Conservation (phyloP, 371 early-diverging fungal genomes). For the Lichtheimia ramosa region DNA sequence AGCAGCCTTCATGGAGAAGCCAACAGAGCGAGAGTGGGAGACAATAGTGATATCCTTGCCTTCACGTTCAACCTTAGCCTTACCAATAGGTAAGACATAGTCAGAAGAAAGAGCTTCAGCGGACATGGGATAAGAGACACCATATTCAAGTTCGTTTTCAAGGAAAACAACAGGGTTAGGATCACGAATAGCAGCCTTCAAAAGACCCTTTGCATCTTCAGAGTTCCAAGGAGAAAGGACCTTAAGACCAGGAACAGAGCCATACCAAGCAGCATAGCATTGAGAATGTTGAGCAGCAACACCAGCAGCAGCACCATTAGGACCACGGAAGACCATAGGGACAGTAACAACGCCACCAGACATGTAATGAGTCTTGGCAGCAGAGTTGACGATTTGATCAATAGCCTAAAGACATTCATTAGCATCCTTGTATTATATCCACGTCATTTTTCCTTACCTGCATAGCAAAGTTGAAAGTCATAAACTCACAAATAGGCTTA, state of each 20-base stretch:
- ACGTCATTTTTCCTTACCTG: constrained; percentile 66
- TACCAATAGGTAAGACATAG: constrained; percentile 93
- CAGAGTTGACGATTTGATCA: constrained; percentile 99
- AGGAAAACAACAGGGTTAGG: constrained; percentile 98
- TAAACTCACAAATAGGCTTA: constrained; percentile 99
- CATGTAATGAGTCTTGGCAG: constrained; percentile 99
- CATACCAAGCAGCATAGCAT: constrained; percentile 98
- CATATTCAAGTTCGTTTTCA: constrained; percentile 99
- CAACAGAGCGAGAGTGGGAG: constrained; percentile 93
- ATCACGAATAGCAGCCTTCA: constrained; percentile 97
- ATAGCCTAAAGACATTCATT: constrained; percentile 74
- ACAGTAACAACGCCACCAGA: constrained; percentile 89
- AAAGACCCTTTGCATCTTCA: constrained; percentile 97
- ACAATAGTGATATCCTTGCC: constrained; percentile 95
- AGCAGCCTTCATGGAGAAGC: constrained; percentile 91
- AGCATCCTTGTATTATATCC: not conserved
- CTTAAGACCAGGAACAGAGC: constrained; percentile 97
- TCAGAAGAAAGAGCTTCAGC: constrained; percentile 83
- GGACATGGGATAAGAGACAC: constrained; percentile 83
- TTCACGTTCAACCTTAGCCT: constrained; percentile 95
- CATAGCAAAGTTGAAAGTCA: constrained; percentile 99
- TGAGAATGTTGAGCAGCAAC: constrained; percentile 99
- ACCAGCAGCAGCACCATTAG: constrained; percentile 98
- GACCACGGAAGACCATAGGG: constrained; percentile 99
- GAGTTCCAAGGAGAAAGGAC: constrained; percentile 98